Conservation (phyloP, 306 rosid genomes). For the Medicago ruthenica region DNA sequence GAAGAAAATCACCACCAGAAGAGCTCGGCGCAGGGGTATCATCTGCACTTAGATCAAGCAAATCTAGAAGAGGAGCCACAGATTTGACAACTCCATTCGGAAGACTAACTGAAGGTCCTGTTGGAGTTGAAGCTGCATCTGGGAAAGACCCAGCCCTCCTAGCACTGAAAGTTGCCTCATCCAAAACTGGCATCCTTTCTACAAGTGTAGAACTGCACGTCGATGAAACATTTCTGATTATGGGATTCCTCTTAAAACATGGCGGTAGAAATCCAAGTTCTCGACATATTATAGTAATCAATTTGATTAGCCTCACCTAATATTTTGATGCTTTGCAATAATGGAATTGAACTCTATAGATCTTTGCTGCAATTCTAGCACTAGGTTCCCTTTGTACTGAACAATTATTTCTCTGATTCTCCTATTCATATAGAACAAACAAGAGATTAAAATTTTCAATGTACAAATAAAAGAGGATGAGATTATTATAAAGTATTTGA, state of each 20-base stretch:
- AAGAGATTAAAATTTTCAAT: constrained; percentile 35
- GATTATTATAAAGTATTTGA: constrained; percentile 20
- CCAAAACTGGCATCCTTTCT: constrained; percentile 98
- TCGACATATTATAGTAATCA: constrained; percentile 25
- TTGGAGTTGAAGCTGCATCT: constrained; percentile 59
- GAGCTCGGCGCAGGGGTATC: constrained; percentile 82
- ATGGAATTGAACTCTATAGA: constrained; percentile 84
- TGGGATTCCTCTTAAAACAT: constrained; percentile 7
- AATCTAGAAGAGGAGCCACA: constrained; percentile 83
- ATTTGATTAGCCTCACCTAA: constrained; percentile 60
- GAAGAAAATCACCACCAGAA: constrained; percentile 81
- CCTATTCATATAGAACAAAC: constrained; percentile 54
- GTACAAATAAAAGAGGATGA: constrained; percentile 32
- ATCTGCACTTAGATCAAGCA: constrained; percentile 82
- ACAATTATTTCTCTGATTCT: constrained; percentile 74
- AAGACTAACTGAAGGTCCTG: constrained; percentile 64
- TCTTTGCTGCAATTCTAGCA: constrained; percentile 98
- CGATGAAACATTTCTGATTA: constrained; percentile 10
- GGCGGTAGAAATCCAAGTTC: constrained; percentile 28
- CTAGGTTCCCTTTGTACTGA: constrained; percentile 83
- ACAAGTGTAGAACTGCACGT: constrained; percentile 75
- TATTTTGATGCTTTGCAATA: constrained; percentile 80
- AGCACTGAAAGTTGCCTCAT: constrained; percentile 80
- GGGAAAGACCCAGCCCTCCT: constrained; percentile 74
- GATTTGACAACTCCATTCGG: constrained; percentile 84